Base-by-base conservation (phyloP, 139 green algal species). In the Picochlorum sp. region DNA sequence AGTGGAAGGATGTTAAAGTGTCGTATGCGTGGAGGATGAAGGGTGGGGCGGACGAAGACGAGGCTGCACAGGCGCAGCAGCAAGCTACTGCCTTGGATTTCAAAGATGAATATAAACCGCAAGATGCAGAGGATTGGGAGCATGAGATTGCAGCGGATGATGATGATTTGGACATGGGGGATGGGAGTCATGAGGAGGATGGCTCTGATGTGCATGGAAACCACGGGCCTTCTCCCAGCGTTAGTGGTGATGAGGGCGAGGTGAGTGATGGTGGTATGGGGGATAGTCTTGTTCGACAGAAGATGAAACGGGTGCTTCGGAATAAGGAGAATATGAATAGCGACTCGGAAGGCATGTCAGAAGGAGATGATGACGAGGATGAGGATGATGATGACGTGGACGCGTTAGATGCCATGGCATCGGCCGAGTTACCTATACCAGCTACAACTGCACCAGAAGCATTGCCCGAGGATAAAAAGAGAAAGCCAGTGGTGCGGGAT, bases 101-200 rank as follows among this genome's bases (percentile, higher is more conserved):
- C 14, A 58, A 45, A n/a, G 45, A 58, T 21, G 58, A 52, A 30
- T n/a, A 24, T 57, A 37, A 63, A 21, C 62, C 45, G 18, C 6
- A 15, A 2, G 55, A 77, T 58, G 71, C 60, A 20, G 71, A 77
- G 38, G 71, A 77, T 54, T 77, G 71, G 71, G 71, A 77, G 59
- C 71, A 77, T 24, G 71, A 77, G 49, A 47, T 62, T 10, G 34
- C 45, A 34, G 71, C 71, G 2, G 71, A 64, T 15, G 71, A 77
- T 45, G 71, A 77, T 26, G 71, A 77, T 41, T 24, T 77, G 24
- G 65, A 77, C 28, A 73, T 77, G 71, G 71, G 71, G 5, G 57
- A 66, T 49, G 38, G 49, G 1, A 67, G 68, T 38, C 57, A 73
- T 21, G 71, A 68, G 41, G 64, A 62, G 9, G 69, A 45, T 15